Percentiles rank a stretch among this genome's conserved stretches.
These are phyloP conservation scores for Globisporangium uncinulatum DNA, from an alignment of 352 stramenopile genomes.

Conservation along the genomic window DNA sequence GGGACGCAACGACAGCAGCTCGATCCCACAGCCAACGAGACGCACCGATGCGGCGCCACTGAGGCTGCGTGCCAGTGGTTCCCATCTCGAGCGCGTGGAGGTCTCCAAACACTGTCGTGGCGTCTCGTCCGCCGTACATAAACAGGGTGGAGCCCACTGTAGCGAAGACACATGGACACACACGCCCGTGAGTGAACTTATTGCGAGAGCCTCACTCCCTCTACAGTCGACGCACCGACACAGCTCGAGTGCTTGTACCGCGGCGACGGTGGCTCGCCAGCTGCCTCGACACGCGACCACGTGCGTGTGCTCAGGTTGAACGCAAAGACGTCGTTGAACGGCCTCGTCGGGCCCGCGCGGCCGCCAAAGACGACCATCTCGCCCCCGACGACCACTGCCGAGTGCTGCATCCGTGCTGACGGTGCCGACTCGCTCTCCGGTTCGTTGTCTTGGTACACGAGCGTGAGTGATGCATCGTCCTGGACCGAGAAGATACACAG, in stretches of 20 bases:
- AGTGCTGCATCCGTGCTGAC: conserved; percentile 73
- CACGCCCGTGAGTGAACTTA: background rate
- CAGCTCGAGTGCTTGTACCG: conserved; percentile 74
- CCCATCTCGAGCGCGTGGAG: conserved; percentile 59
- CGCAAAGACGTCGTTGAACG: conserved; percentile 57
- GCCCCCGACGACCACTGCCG: conserved; percentile 38
- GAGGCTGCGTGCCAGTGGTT: conserved; percentile 9
- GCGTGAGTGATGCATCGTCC: conserved; percentile 22
- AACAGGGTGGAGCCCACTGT: conserved; percentile 67
- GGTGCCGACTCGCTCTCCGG: conserved; percentile 10
- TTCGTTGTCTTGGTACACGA: conserved; percentile 16
- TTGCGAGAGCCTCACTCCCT: background rate
- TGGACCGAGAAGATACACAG: conserved; percentile 28
- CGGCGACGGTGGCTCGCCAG: conserved; percentile 33
- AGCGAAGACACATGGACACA: background rate
- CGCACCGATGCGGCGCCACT: conserved; percentile 55
- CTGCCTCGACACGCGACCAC: conserved; percentile 31
- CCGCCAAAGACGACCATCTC: conserved; percentile 81
- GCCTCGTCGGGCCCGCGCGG: conserved; percentile 57
- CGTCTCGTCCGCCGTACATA: conserved; percentile 63
- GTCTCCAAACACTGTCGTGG: conserved; percentile 61
- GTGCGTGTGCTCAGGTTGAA: conserved; percentile 42
- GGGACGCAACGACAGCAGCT: too few species aligned
- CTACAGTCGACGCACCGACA: conserved; percentile 25
- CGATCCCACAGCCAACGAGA: background rate